phyloP scores from a whole-genome alignment of 176 grass and related monocot species.

The Elymus sibiricus region DNA sequence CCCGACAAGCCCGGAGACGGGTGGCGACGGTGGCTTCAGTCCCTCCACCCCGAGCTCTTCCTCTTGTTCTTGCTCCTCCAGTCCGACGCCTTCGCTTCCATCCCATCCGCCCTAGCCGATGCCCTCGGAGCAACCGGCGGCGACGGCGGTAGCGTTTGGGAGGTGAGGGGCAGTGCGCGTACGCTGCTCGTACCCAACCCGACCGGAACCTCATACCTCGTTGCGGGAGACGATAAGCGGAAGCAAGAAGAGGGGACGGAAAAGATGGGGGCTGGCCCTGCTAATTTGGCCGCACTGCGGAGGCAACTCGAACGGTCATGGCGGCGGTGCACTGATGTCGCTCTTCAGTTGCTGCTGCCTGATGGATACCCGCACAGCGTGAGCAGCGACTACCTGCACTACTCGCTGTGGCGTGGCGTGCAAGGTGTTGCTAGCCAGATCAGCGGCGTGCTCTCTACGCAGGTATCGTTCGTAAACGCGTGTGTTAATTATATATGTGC shows the following conservation, averaged over 20 bases:
- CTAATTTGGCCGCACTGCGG: neutral
- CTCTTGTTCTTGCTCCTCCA: constrained; percentile 41
- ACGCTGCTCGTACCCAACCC: constrained; percentile 43
- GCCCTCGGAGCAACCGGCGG: constrained; percentile 21
- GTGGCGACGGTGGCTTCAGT: constrained; percentile 28
- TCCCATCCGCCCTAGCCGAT: constrained; percentile 32
- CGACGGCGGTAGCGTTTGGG: constrained; percentile 38
- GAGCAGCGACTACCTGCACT: constrained; percentile 80
- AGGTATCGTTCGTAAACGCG: constrained; percentile 25
- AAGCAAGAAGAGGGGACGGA: neutral
- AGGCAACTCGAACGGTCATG: constrained; percentile 41
- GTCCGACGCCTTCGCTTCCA: constrained; percentile 27
- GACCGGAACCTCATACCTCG: constrained; percentile 22
- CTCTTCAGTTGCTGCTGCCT: constrained; percentile 52
- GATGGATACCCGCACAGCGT: constrained; percentile 81
- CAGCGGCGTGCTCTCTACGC: constrained; percentile 85
- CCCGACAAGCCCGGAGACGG: constrained; percentile 15
- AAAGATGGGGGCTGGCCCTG: neutral
- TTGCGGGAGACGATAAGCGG: constrained; percentile 11
- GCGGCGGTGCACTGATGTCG: constrained; percentile 18
- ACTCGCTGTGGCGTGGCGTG: constrained; percentile 80
- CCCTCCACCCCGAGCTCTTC: constrained; percentile 33
- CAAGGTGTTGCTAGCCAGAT: constrained; percentile 87
- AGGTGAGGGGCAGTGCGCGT: constrained; percentile 56
- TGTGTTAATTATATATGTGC: neutral